Evolutionary conservation across 768 basidiomycete species (phyloP).

Genomic region (Macrolepiota fuliginosa): DNA sequence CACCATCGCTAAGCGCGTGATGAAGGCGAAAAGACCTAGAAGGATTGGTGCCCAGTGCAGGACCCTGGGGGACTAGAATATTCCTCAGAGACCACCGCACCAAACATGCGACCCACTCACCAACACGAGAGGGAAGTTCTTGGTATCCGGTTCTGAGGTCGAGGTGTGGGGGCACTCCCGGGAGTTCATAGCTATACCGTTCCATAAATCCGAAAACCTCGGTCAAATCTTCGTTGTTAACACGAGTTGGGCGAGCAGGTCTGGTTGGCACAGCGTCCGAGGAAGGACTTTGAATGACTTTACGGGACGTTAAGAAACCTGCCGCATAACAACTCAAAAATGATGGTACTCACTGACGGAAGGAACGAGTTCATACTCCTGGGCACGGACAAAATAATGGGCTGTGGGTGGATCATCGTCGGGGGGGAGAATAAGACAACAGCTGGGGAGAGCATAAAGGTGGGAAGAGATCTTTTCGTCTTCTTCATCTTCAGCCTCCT

Average conservation of each 20-base stretch:
- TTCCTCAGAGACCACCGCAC: too few species aligned
- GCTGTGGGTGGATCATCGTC: neutral
- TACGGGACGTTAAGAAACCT: neutral
- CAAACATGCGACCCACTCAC: too few species aligned
- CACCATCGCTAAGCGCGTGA: too few species aligned
- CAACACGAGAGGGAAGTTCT: too few species aligned
- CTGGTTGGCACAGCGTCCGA: neutral
- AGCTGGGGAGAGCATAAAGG: neutral
- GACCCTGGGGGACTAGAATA: too few species aligned
- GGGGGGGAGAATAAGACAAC: neutral
- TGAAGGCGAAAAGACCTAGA: too few species aligned
- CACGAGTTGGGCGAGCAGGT: neutral
- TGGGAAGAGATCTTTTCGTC: neutral
- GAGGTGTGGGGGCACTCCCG: neutral
- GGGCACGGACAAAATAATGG: neutral
- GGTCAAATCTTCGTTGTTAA: neutral
- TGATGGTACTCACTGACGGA: neutral
- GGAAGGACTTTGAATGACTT: constrained; percentile 1
- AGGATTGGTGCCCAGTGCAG: too few species aligned
- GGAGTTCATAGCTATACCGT: neutral
- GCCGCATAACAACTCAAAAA: neutral
- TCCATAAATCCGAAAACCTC: neutral
- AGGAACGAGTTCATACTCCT: neutral
- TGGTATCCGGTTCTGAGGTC: neutral
- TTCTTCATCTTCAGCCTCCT: too few species aligned